A percentile compares a stretch with the other conserved stretches of the same genome.
Evolutionary conservation across 352 stramenopile species (phyloP).

Genomic region (Hyaloperonospora arabidopsidis): DNA sequence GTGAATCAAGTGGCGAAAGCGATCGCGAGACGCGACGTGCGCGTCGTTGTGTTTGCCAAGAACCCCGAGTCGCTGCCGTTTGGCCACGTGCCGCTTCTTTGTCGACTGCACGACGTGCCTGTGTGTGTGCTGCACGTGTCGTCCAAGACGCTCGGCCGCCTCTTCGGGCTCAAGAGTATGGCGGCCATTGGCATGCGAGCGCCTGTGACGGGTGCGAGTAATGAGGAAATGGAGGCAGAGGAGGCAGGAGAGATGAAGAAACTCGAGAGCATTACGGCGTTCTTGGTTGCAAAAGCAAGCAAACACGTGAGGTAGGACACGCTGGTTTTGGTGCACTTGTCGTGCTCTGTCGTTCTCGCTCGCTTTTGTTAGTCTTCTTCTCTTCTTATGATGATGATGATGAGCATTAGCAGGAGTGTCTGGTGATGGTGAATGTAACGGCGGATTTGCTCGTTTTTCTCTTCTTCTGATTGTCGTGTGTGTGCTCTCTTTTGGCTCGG

Average conservation of each 20-base stretch:
- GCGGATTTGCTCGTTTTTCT: too few species aligned
- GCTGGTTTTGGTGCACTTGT: too few species aligned
- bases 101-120: slow-evolving; percentile 52
- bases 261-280: slow-evolving; percentile 48
- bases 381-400: too few species aligned
- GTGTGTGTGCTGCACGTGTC: slow-evolving; percentile 68
- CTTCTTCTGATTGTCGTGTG: too few species aligned
- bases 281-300: slow-evolving; percentile 57
- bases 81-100: slow-evolving; percentile 60
- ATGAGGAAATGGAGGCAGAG: neutral
- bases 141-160: slow-evolving; percentile 48
- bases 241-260: slow-evolving; percentile 24
- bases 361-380: too few species aligned
- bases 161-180: slow-evolving; percentile 54
- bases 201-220: neutral
- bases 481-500: too few species aligned
- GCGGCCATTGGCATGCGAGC: slow-evolving; percentile 43
- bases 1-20: slow-evolving; percentile 52
- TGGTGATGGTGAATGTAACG: too few species aligned
- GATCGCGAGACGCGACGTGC: slow-evolving; percentile 34
- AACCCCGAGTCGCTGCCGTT: slow-evolving; percentile 54
- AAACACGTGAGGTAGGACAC: slow-evolving; percentile 25
- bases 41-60: slow-evolving; percentile 59
- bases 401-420: too few species aligned
- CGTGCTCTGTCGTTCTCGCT: too few species aligned